A percentile compares a stretch with the other conserved stretches of the same genome.
These are phyloP conservation scores for Retiboletus flavoniger DNA, from an alignment of 1,284 basidiomycete genomes.

Conservation along the genomic window DNA sequence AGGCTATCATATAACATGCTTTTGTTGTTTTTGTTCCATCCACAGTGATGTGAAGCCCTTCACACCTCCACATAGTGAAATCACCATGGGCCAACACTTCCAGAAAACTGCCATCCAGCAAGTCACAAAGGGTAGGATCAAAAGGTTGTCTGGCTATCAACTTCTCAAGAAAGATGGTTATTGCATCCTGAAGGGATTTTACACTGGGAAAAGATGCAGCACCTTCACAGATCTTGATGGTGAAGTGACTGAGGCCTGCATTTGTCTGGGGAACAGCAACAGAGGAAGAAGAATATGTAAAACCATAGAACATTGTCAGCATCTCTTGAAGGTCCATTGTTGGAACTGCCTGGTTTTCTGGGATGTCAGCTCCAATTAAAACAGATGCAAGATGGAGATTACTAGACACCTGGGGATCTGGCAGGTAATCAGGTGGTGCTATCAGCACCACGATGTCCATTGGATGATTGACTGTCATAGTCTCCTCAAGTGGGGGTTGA, in stretches of 20 bases:
- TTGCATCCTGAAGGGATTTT: not conserved
- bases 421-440: not conserved
- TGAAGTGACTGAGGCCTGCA: not conserved
- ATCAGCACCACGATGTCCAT: no score
- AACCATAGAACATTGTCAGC: not conserved
- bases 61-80: not conserved
- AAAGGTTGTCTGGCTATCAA: not conserved
- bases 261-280: not conserved
- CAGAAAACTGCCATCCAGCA: not conserved
- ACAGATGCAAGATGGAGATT: not conserved
- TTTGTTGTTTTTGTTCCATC: not conserved
- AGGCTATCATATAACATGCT: no score
- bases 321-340: not conserved
- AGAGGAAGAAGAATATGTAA: not conserved
- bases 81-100: not conserved
- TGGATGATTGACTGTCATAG: not conserved
- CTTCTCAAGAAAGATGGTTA: not conserved
- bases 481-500: not conserved
- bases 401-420: not conserved
- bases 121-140: not conserved
- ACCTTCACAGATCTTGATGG: not conserved
- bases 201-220: not conserved
- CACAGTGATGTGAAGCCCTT: not conserved
- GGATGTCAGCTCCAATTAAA: not conserved
- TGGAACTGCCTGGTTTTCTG: not conserved